Evolutionary conservation across 1,284 basidiomycete genomes (phyloP).

Genomic region (Boletellus deceptivus): DNA sequence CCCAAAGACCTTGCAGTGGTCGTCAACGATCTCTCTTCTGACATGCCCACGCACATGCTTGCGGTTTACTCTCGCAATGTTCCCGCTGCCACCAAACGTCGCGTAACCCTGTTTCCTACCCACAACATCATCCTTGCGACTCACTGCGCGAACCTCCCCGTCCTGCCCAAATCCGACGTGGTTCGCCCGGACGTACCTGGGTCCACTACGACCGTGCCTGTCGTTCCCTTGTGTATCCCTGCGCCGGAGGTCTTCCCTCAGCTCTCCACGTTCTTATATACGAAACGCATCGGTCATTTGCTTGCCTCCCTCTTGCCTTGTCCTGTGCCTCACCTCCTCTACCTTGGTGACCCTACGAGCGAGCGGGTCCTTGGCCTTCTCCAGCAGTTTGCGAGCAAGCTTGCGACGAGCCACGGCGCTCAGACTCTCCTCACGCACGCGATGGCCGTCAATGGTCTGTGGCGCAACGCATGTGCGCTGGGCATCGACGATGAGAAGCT

Average conservation of each 20-base stretch:
- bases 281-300: conserved; percentile 43
- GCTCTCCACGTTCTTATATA: conserved; percentile 52
- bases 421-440: conserved; percentile 39
- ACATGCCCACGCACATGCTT: conserved; percentile 55
- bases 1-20: conserved; percentile 28
- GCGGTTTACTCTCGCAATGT: conserved; percentile 42
- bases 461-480: conserved; percentile 59
- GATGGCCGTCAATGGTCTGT: conserved; percentile 51
- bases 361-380: conserved; percentile 11
- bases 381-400: conserved; percentile 24
- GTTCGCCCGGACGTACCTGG: conserved; percentile 16
- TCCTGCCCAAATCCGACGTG: conserved; percentile 32
- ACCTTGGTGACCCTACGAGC: conserved; percentile 13
- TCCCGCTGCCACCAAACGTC: conserved; percentile 28
- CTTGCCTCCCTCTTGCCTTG: conserved; percentile 38
- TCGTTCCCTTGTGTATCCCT: conserved; percentile 49
- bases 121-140: conserved; percentile 56
- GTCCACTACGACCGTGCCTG: conserved; percentile 38
- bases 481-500: conserved; percentile 54
- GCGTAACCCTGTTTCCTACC: conserved; percentile 50
- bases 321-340: conserved; percentile 22
- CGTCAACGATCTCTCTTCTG: conserved; percentile 32
- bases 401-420: conserved; percentile 31
- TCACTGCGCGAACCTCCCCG: conserved; percentile 52
- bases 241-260: conserved; percentile 49